Percentiles rank a stretch among this genome's conserved stretches.
These are phyloP conservation scores for Paraphysoderma sedebokerense DNA, from an alignment of 371 early-diverging fungal genomes.

Conservation along the genomic window DNA sequence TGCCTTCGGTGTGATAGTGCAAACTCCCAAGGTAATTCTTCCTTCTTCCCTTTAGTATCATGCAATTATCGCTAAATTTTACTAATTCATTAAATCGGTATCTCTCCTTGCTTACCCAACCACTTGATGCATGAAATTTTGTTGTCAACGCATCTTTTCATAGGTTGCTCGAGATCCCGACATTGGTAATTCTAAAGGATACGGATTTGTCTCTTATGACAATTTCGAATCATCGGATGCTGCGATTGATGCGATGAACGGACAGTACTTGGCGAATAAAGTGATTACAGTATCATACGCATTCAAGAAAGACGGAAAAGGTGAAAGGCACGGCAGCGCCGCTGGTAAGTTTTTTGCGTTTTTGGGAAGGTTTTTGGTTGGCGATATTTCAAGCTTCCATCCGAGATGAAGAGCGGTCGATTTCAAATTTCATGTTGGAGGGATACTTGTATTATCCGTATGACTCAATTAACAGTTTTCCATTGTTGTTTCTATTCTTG, in stretches of 20 bases:
- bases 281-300: constrained; percentile 83
- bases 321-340: constrained; percentile 91
- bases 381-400: neutral
- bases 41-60: neutral
- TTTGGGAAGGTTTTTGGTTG: neutral
- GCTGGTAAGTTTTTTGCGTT: constrained; percentile 34
- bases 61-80: neutral
- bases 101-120: no score
- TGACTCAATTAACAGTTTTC: neutral
- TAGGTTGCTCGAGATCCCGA: constrained; percentile 77
- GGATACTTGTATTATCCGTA: neutral
- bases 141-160: no score
- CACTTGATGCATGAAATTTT: no score
- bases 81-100: constrained; percentile 5
- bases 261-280: constrained; percentile 86
- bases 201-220: constrained; percentile 85
- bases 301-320: constrained; percentile 95
- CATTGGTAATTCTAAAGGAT: constrained; percentile 74
- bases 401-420: neutral
- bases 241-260: constrained; percentile 94
- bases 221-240: constrained; percentile 91
- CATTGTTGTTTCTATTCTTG: neutral
- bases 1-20: constrained; percentile 79
- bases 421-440: no score
- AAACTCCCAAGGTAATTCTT: constrained; percentile 51